Percentiles rank a stretch among this genome's conserved stretches.
These are phyloP conservation scores for Pichia rugopelliculosa DNA, from an alignment of 805 yeast species.

Conservation along the genomic window DNA sequence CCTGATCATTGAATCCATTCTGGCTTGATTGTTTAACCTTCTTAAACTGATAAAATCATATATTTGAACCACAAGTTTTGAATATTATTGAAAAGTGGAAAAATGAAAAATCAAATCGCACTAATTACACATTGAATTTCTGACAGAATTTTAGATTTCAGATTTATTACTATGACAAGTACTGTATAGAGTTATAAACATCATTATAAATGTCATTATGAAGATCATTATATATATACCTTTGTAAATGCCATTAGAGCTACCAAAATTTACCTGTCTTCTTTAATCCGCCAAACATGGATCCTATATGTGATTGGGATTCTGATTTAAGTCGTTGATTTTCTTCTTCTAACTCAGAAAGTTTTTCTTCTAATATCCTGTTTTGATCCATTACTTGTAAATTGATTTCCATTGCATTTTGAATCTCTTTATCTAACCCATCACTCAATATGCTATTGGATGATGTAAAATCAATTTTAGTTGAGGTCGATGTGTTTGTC, in stretches of 20 bases:
- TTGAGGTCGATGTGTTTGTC: not conserved
- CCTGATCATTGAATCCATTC: not conserved
- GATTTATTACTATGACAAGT: too few relatives aligned
- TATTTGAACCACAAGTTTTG: too few relatives aligned
- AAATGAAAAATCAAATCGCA: not conserved
- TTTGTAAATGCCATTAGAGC: not conserved
- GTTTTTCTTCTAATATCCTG: constrained; percentile 46
- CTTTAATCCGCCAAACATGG: constrained; percentile 9
- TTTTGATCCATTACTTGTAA: constrained; percentile 61
- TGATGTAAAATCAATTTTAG: constrained; percentile 20
- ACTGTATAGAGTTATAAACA: too few relatives aligned
- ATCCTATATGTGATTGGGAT: constrained; percentile 11
- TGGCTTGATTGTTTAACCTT: not conserved
- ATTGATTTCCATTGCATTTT: constrained; percentile 53
- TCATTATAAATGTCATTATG: too few relatives aligned
- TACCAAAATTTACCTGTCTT: constrained; percentile 13
- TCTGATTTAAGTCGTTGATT: constrained; percentile 27
- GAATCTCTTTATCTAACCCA: constrained; percentile 43
- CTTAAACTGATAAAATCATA: too few relatives aligned
- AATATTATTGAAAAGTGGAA: too few relatives aligned
- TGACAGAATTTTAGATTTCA: not conserved
- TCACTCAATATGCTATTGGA: constrained; percentile 21
- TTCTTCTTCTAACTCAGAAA: constrained; percentile 34
- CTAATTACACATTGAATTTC: not conserved
- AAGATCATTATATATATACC: too few relatives aligned